Percentiles rank a stretch among this genome's conserved stretches.
These are phyloP conservation scores for Fusarium acutatum DNA, from an alignment of 2,329 filamentous ascomycete species.

Conservation along the genomic window DNA sequence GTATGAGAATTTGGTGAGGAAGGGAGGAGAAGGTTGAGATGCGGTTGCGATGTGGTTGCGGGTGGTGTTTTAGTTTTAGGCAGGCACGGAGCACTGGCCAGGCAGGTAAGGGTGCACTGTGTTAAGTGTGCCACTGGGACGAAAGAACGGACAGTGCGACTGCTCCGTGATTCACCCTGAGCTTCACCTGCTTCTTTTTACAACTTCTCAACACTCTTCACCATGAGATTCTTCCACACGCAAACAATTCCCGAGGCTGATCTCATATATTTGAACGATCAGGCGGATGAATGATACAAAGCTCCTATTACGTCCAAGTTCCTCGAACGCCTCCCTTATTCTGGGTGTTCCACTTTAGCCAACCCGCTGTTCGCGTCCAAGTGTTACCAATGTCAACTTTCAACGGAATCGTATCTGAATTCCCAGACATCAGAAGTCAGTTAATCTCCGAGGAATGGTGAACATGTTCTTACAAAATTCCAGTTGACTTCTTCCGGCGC, in stretches of 20 bases:
- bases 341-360: not conserved
- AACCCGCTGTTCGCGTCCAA: not conserved
- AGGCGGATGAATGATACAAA: too few relatives aligned
- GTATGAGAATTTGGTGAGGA: not conserved
- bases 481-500: slow-evolving; percentile 83
- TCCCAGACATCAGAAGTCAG: slow-evolving; percentile 77
- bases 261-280: slow-evolving; percentile 20
- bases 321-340: not conserved
- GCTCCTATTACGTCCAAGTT: not conserved
- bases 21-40: not conserved
- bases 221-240: not conserved
- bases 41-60: not conserved
- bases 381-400: slow-evolving; percentile 75
- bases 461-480: not conserved
- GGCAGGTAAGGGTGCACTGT: not conserved
- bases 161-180: not conserved
- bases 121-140: not conserved
- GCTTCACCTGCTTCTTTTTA: not conserved
- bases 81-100: not conserved
- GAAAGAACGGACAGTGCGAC: not conserved
- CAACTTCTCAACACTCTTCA: not conserved
- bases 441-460: not conserved
- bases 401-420: slow-evolving; percentile 76
- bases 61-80: not conserved
- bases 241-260: slow-evolving; percentile 25